Percentiles rank a stretch among this genome's conserved stretches.
Conservation (phyloP, 2,329 filamentous ascomycete species). For the Talaromyces sp. region DNA sequence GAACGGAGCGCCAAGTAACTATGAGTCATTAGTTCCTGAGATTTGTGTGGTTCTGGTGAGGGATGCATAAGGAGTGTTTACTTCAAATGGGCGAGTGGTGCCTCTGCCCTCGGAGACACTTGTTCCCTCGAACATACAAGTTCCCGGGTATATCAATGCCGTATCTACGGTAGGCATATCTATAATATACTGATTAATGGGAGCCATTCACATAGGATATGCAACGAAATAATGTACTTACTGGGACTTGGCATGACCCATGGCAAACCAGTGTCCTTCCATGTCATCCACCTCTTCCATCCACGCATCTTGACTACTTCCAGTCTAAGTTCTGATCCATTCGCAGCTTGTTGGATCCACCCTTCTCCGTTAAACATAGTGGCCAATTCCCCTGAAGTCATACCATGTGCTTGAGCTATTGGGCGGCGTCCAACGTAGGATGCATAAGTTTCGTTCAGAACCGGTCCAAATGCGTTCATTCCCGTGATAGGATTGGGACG, state of each 20-base stretch:
- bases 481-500: slow-evolving; percentile 7
- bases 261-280: slow-evolving; percentile 7
- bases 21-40: background rate
- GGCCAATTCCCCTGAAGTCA: slow-evolving; percentile 6
- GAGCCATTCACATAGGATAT: background rate
- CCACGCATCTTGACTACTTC: slow-evolving; percentile 7
- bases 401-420: slow-evolving; percentile 8
- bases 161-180: slow-evolving; percentile 8
- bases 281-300: slow-evolving; percentile 8
- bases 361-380: slow-evolving; percentile 7
- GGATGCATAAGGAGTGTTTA: background rate
- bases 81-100: slow-evolving; percentile 8
- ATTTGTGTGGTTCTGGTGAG: background rate
- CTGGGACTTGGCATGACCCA: slow-evolving; percentile 11
- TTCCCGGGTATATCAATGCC: slow-evolving; percentile 6
- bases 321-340: background rate
- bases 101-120: slow-evolving; percentile 8
- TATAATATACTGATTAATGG: background rate
- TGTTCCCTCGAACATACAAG: slow-evolving; percentile 9
- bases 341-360: slow-evolving; percentile 5
- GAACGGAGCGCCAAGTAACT: slow-evolving; percentile 5
- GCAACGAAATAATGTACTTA: background rate
- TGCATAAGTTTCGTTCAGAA: slow-evolving; percentile 8
- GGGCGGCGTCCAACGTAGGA: slow-evolving; percentile 8
- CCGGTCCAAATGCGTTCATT: slow-evolving; percentile 6